Conservation (phyloP, 495 filamentous ascomycete genomes). For the Trichocladium antarcticum region DNA sequence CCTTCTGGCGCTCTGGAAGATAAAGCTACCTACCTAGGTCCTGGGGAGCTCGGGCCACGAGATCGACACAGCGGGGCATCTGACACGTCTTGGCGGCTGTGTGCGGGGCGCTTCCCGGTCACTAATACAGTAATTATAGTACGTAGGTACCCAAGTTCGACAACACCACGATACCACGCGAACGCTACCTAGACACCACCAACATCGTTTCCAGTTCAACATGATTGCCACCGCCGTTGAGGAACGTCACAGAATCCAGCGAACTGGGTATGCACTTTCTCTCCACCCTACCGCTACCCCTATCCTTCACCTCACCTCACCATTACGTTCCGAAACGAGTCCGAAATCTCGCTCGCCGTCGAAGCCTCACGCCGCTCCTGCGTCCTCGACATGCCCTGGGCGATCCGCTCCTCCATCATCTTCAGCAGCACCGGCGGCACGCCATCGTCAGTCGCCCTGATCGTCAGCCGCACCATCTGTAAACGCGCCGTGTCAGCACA, state of each 20-base stretch:
- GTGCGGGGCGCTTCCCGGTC: too few species aligned
- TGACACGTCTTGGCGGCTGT: not conserved
- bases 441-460: conserved; percentile 83
- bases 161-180: too few species aligned
- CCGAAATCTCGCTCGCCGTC: conserved; percentile 34
- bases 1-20: not conserved
- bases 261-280: not conserved
- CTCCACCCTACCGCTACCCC: not conserved
- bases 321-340: conserved; percentile 41
- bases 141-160: too few species aligned
- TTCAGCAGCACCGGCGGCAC: conserved; percentile 72
- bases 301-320: conserved; percentile 24
- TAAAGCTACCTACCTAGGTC: not conserved
- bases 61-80: conserved; percentile 15
- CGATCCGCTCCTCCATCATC: conserved; percentile 73
- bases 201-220: too few species aligned
- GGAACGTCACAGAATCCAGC: too few species aligned
- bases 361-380: conserved; percentile 27
- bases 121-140: too few species aligned
- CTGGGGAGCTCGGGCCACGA: conserved; percentile 10
- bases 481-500: not conserved
- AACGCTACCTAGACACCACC: too few species aligned
- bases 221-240: too few species aligned
- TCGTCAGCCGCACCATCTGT: conserved; percentile 91
- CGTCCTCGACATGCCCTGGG: conserved; percentile 36